phyloP scores from a whole-genome alignment of 441 rosid genomes.

The Bocquillonia castaneifolia region DNA sequence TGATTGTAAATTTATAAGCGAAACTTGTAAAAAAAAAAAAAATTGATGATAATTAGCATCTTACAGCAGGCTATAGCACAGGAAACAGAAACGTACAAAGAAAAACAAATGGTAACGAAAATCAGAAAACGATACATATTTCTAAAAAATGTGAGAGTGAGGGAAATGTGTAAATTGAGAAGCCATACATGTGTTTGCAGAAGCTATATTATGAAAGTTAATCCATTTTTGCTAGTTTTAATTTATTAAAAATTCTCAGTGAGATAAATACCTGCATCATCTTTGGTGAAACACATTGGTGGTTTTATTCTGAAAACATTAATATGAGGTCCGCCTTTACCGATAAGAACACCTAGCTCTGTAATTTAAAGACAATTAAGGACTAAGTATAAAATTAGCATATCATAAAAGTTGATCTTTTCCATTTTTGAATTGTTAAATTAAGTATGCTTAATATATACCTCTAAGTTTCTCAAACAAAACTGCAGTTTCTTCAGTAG shows the following conservation, averaged over 20 bases:
- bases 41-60: not conserved
- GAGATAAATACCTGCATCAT: conserved; percentile 67
- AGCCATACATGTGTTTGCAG: not conserved
- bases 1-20: not conserved
- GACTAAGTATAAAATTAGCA: conserved; percentile 2
- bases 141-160: no score
- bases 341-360: conserved; percentile 75
- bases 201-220: no score
- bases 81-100: no score
- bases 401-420: not conserved
- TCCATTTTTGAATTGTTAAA: not conserved
- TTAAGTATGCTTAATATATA: conserved; percentile 27
- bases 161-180: no score
- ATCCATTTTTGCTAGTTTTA: not conserved
- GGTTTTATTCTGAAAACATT: conserved; percentile 87
- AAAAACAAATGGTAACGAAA: no score
- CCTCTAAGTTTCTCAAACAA: conserved; percentile 82
- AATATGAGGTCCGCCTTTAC: conserved; percentile 91
- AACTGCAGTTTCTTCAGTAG: conserved; percentile 70
- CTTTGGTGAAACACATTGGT: conserved; percentile 87
- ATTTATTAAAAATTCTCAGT: not conserved
- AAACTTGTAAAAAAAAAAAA: not conserved
- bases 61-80: not conserved
- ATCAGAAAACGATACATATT: no score
- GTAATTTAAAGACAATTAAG: conserved; percentile 5